Conservation (phyloP, 2,329 filamentous ascomycete genomes). For the Byssothecium circinans region DNA sequence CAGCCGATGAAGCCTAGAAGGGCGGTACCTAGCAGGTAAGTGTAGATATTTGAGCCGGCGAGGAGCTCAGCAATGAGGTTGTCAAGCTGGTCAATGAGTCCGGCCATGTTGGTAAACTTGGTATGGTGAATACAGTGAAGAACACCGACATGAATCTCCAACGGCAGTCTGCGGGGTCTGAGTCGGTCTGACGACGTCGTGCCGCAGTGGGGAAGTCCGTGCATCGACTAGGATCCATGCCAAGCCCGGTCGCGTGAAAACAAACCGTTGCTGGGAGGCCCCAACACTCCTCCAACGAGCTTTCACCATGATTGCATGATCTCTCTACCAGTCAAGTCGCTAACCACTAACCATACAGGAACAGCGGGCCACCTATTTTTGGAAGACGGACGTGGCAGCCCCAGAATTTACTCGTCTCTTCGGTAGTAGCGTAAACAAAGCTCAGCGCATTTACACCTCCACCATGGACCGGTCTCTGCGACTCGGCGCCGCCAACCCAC, state of each 20-base stretch:
- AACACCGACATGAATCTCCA: too few species aligned
- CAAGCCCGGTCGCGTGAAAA: constrained; percentile 6
- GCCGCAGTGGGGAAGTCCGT: constrained; percentile 4
- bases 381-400: too few species aligned
- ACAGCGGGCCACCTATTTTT: constrained; percentile 3
- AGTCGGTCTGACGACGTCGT: constrained; percentile 2
- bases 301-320: constrained; percentile 8
- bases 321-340: constrained; percentile 4
- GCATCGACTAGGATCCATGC: neutral
- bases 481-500: neutral
- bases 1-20: constrained; percentile 71
- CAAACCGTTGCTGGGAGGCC: constrained; percentile 9
- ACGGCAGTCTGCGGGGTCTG: neutral
- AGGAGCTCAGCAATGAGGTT: constrained; percentile 68
- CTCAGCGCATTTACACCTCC: constrained; percentile 26
- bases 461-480: constrained; percentile 9
- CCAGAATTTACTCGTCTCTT: neutral
- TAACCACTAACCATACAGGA: constrained; percentile 30
- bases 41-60: constrained; percentile 80
- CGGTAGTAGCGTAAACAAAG: constrained; percentile 13
- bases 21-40: constrained; percentile 68
- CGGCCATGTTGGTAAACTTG: constrained; percentile 39
- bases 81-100: constrained; percentile 69
- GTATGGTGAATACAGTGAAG: neutral
- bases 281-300: constrained; percentile 12